These are phyloP conservation scores for Mucor sp. DNA, from an alignment of 371 early-diverging fungal genomes.

Conservation along the genomic window DNA sequence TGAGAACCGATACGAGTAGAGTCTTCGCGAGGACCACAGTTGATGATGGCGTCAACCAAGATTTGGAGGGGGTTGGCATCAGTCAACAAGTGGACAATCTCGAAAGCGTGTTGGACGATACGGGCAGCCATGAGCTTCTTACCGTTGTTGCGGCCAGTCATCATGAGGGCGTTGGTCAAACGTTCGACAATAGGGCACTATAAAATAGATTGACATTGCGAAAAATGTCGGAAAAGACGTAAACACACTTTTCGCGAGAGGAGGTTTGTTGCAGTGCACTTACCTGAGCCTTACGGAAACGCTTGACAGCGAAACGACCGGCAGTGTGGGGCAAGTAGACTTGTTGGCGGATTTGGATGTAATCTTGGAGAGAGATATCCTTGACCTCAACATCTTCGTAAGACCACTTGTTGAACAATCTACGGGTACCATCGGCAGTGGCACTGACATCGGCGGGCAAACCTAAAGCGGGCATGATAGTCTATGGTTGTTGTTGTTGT, in stretches of 20 bases:
- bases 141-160: slow-evolving; percentile 99
- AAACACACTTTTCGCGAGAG: slow-evolving; percentile 23
- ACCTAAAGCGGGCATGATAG: slow-evolving; percentile 62
- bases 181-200: slow-evolving; percentile 99
- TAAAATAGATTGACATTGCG: slow-evolving; percentile 1
- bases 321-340: slow-evolving; percentile 99
- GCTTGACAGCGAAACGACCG: slow-evolving; percentile 96
- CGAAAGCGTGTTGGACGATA: slow-evolving; percentile 99
- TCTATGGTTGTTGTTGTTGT: background rate
- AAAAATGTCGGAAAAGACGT: slow-evolving; percentile 17
- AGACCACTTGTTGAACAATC: slow-evolving; percentile 95
- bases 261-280: background rate
- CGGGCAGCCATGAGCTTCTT: slow-evolving; percentile 99
- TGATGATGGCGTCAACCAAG: slow-evolving; percentile 99
- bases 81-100: slow-evolving; percentile 98
- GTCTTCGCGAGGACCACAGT: slow-evolving; percentile 99
- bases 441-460: slow-evolving; percentile 67
- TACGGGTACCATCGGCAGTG: slow-evolving; percentile 67
- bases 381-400: slow-evolving; percentile 96
- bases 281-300: slow-evolving; percentile 98
- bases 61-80: slow-evolving; percentile 99
- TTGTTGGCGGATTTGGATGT: slow-evolving; percentile 92
- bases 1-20: slow-evolving; percentile 99
- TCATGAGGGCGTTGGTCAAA: slow-evolving; percentile 99
- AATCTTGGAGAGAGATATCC: slow-evolving; percentile 95